Percentiles rank a stretch among this genome's conserved stretches.
Conservation (phyloP, 257 asterid genomes). For the Gentiana dahurica region DNA sequence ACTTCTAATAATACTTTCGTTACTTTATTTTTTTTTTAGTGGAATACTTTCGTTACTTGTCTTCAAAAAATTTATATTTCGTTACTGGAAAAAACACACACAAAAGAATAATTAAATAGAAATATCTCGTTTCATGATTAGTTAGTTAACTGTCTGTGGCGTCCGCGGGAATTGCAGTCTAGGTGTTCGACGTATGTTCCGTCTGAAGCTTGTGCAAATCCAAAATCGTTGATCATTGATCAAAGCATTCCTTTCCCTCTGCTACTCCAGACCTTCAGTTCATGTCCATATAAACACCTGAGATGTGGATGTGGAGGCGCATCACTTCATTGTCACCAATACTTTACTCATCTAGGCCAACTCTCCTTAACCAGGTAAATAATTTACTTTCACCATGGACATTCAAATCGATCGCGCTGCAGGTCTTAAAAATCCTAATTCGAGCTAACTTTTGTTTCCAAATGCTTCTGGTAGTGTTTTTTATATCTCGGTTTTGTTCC, state of each 20-base stretch:
- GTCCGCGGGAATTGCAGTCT: not conserved
- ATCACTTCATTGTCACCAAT: constrained; percentile 36
- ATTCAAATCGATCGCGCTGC: too few species aligned
- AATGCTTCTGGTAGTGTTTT: not conserved
- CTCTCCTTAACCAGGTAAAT: constrained; percentile 41
- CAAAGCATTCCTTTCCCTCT: constrained; percentile 1
- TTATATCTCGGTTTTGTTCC: not conserved
- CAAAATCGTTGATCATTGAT: not conserved
- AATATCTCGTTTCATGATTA: too few species aligned
- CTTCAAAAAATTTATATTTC: too few species aligned
- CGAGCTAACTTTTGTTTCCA: too few species aligned
- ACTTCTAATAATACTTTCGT: too few species aligned
- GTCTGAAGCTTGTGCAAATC: not conserved
- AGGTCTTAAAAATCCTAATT: too few species aligned
- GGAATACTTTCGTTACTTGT: too few species aligned
- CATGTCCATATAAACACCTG: constrained; percentile 7
- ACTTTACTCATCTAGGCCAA: constrained; percentile 27
- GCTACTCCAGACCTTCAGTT: not conserved
- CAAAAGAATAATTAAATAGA: too few species aligned
- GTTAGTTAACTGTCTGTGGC: too few species aligned
- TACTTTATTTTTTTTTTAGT: too few species aligned
- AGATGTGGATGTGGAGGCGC: constrained; percentile 96
- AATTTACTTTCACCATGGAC: not conserved
- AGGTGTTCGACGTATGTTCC: constrained; percentile 8
- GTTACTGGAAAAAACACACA: too few species aligned